Percentiles rank a stretch among this genome's conserved stretches.
These are phyloP conservation scores for Inonotus obliquus DNA, from an alignment of 1,284 basidiomycete species.

Conservation along the genomic window DNA sequence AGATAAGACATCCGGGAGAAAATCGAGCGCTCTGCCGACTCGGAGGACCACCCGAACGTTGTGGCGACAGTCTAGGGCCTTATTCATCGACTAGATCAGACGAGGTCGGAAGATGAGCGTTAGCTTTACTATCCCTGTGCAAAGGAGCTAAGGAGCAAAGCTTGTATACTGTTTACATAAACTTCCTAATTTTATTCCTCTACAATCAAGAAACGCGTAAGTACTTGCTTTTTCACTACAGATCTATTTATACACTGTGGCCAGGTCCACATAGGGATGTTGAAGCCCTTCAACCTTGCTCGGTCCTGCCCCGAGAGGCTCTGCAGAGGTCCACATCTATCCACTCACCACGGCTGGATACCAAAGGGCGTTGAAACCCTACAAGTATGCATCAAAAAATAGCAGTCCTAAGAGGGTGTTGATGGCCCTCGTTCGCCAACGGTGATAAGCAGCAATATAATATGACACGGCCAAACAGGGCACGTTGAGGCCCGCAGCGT, in stretches of 20 bases:
- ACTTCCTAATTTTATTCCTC: background rate
- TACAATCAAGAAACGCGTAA: background rate
- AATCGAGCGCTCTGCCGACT: background rate
- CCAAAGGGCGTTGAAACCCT: slow-evolving; percentile 19
- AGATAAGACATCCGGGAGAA: no score
- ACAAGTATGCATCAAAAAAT: background rate
- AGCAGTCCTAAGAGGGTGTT: slow-evolving; percentile 11
- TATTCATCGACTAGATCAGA: background rate
- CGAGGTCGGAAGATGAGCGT: background rate
- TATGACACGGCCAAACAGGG: slow-evolving; percentile 2
- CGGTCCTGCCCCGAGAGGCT: background rate
- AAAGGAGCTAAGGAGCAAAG: no score
- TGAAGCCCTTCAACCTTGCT: slow-evolving; percentile 12
- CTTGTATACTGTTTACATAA: no score
- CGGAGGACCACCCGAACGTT: background rate
- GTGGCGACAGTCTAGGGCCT: background rate
- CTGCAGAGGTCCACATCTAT: slow-evolving; percentile 8
- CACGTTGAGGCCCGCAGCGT: slow-evolving; percentile 19
- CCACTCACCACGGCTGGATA: slow-evolving; percentile 6
- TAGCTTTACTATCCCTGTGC: no score
- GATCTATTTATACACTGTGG: background rate
- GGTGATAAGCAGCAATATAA: background rate
- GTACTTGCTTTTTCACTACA: slow-evolving; percentile 7
- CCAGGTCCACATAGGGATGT: slow-evolving; percentile 17
- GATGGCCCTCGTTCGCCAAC: slow-evolving; percentile 8